Evolutionary conservation across 345 rosid species (phyloP), one percentile per base, ranked within the genome.

Genomic region (Syzygium aromaticum): DNA sequence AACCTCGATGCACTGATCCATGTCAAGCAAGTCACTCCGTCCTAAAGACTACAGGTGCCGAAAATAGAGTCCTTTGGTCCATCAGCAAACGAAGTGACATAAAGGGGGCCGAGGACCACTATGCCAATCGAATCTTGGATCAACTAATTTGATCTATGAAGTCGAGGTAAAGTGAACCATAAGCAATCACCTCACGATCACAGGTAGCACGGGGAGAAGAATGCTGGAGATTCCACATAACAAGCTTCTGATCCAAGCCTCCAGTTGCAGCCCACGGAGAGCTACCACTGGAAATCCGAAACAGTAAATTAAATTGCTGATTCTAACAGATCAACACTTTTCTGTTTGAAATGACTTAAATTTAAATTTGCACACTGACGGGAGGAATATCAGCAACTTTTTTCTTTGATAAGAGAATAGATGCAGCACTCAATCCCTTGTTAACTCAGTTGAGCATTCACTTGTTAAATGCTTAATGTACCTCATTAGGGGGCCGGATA

Each of bases 251-350:
- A 91, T 96, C 98, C 96, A 94, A 88, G 90, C 98, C 92, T 89
- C 98, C 98, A 0, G 97, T 93, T 88, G 96, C 99, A 85, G 94
- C 97, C 97, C 94, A 91, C 11, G 93, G 95, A 53, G 91, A 89
- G 85, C 96, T 94, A 90, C 82, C 73, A 25, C 27, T 53, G 22
- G 40, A 21, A 84, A 19, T 73, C 13, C 6, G 25, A 73, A 73
- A 33, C 25, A 73, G 49, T 8, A 33, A 8, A 67, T 67, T 12
- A 67, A 30, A 30, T 67, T 33, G 78, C 25, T 33, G 46, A 67
- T 67, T 19, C 46, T 2, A 22, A 38, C 19, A 8, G 46, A 67
- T 67, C 78, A 67, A 67, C 25, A 33, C 17, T 2, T 8, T 17
- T 33, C 9, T 2, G 7, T 17, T 33, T 33, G 78, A 17, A 67